Evolutionary conservation across 2,329 filamentous ascomycete genomes (phyloP), one percentile per base, ranked within the genome.

Genomic region (Aspergillus fijiensis): DNA sequence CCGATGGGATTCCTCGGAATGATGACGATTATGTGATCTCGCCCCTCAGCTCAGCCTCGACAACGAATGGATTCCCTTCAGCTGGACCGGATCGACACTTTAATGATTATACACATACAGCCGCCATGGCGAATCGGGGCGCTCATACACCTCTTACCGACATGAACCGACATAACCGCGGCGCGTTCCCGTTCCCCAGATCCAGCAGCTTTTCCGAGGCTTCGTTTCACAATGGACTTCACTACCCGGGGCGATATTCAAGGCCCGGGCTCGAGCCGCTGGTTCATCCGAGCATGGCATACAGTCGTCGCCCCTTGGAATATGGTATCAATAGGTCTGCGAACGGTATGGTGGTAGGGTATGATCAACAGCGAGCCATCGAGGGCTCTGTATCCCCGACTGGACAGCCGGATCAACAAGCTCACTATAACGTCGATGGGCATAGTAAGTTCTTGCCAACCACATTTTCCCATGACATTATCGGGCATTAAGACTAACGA

Each of bases 21-120:
- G 76, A 77, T 9, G 75, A 76, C 27, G 75, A 77, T 2, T 77
- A 76, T 60, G 65, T 73, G 14, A 70, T 75, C 19, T 77, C 76
- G 16, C 73, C 76, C 16, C 65, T 74, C 51, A 77, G 71, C 55
- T 70, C 72, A 29, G 63, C 69, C 6, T 76, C 77, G 2, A 69
- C 68, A 16, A 75, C 70, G 55, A 73, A 73, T 25, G 74, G 74
- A 45, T 74, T 75, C 61, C 65, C 71, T 10, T 70, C 74, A 47
- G 63, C 70, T 59, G 67, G 62, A 6, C 55, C 65, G 23, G 68
- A 66, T 51, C 66, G 67, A 49, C 65, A 64, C 49, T 69, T 69
- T 19, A 74, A 73, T 31, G 67, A 64, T 23, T 70, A 65, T 63
- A 64, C 58, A 51, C 70, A 63, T 58, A 65, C 67, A 9, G 69